phyloP scores from a whole-genome alignment of 148 eudicot species.

The Euryodendron excelsum region DNA sequence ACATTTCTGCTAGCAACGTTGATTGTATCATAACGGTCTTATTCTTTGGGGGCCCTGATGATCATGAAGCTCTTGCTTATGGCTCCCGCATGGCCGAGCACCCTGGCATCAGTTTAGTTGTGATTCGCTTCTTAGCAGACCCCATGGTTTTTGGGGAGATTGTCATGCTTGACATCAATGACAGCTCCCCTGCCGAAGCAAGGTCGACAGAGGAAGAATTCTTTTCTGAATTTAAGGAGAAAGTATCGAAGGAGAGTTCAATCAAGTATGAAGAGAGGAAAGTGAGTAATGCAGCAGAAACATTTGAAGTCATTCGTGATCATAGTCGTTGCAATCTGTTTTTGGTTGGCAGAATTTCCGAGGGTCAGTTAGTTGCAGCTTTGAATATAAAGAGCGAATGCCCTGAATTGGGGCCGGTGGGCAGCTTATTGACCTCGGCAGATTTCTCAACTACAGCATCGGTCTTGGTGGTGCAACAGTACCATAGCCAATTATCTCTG shows the following conservation, averaged over 20 bases:
- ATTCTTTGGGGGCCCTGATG: slow-evolving; percentile 86
- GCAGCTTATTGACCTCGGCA: slow-evolving; percentile 34
- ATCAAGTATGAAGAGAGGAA: slow-evolving; percentile 45
- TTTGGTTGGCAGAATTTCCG: slow-evolving; percentile 60
- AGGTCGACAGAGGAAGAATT: slow-evolving; percentile 36
- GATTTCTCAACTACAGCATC: slow-evolving; percentile 50
- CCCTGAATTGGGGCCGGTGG: slow-evolving; percentile 51
- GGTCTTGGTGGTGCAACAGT: slow-evolving; percentile 70
- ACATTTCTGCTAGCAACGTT: slow-evolving; percentile 71
- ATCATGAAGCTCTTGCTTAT: slow-evolving; percentile 71
- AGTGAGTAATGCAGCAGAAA: slow-evolving; percentile 34
- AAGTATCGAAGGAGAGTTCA: slow-evolving; percentile 26
- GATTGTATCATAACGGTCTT: slow-evolving; percentile 36
- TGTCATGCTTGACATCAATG: slow-evolving; percentile 31
- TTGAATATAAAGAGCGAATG: slow-evolving; percentile 39
- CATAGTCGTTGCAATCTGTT: slow-evolving; percentile 47
- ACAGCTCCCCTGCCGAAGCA: background rate
- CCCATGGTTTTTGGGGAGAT: slow-evolving; percentile 23
- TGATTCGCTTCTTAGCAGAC: slow-evolving; percentile 42
- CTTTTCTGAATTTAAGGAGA: slow-evolving; percentile 29
- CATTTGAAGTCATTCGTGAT: slow-evolving; percentile 26
- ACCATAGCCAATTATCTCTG: slow-evolving; percentile 13
- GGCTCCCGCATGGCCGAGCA: slow-evolving; percentile 77
- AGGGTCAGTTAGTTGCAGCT: slow-evolving; percentile 39
- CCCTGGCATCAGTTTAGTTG: slow-evolving; percentile 55